phyloP scores from a whole-genome alignment of 1,139 yeast species.

The Suhomyces panamericanus region DNA sequence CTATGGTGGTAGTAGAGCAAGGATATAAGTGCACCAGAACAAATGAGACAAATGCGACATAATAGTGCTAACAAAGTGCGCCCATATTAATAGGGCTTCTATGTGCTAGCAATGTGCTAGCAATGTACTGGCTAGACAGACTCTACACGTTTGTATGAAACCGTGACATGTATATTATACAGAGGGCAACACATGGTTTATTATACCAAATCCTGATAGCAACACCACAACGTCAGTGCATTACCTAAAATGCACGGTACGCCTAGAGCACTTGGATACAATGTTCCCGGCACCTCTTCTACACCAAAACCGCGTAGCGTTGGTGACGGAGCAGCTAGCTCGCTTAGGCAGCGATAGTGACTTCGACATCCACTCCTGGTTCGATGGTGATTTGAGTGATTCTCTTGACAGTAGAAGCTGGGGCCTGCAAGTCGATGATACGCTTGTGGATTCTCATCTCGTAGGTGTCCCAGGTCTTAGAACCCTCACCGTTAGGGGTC shows the following conservation, averaged over 20 bases:
- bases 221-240: constrained; percentile 62
- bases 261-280: constrained; percentile 57
- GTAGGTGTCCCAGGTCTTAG: constrained; percentile 99
- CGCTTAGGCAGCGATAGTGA: constrained; percentile 33
- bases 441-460: constrained; percentile 99
- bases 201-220: constrained; percentile 57
- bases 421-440: constrained; percentile 97
- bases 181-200: constrained; percentile 18
- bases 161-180: constrained; percentile 15
- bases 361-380: constrained; percentile 46
- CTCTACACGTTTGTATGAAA: constrained; percentile 7
- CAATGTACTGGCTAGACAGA: no score
- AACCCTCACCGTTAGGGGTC: constrained; percentile 99
- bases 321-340: constrained; percentile 6
- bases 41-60: no score
- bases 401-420: constrained; percentile 90
- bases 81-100: no score
- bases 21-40: no score
- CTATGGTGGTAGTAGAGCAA: background rate
- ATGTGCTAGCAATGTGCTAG: no score
- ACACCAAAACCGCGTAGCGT: constrained; percentile 7
- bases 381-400: constrained; percentile 89
- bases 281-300: constrained; percentile 20
- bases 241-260: constrained; percentile 51
- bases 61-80: no score